Evolutionary conservation across 2,329 filamentous ascomycete species (phyloP).

Genomic region (Neophaeococcomyces mojaviensis): DNA sequence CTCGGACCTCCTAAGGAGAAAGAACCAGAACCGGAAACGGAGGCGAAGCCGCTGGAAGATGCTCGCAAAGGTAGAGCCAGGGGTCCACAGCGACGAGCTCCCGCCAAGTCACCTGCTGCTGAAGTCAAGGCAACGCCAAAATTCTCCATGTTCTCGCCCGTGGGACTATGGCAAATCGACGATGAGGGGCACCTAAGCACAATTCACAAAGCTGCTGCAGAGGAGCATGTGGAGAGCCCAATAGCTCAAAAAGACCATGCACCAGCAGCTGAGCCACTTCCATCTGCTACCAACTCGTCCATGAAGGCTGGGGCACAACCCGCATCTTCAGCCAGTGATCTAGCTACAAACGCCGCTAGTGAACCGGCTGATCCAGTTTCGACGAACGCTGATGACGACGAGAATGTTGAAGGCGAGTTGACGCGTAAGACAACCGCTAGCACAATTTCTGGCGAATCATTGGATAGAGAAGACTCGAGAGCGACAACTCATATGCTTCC

Average conservation of each 20-base stretch:
- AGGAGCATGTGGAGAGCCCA: conserved; percentile 57
- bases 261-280: conserved; percentile 40
- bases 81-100: conserved; percentile 71
- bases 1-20: conserved; percentile 75
- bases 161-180: conserved; percentile 20
- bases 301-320: conserved; percentile 10
- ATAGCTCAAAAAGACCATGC: not conserved
- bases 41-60: conserved; percentile 76
- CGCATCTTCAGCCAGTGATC: conserved; percentile 24
- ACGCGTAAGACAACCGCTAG: conserved; percentile 19
- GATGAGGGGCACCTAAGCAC: conserved; percentile 17
- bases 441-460: conserved; percentile 12
- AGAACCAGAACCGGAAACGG: conserved; percentile 49
- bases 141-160: conserved; percentile 18
- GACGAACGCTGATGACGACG: not conserved
- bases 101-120: conserved; percentile 43
- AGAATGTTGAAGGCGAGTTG: conserved; percentile 14
- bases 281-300: conserved; percentile 5
- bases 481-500: conserved; percentile 16
- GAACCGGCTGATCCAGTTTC: conserved; percentile 33
- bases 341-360: conserved; percentile 30
- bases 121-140: conserved; percentile 7
- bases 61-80: conserved; percentile 84
- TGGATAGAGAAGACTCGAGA: conserved; percentile 17
- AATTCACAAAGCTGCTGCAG: conserved; percentile 6